phyloP scores from a whole-genome alignment of 2,329 filamentous ascomycete species.

The Ophiostoma australiae region DNA sequence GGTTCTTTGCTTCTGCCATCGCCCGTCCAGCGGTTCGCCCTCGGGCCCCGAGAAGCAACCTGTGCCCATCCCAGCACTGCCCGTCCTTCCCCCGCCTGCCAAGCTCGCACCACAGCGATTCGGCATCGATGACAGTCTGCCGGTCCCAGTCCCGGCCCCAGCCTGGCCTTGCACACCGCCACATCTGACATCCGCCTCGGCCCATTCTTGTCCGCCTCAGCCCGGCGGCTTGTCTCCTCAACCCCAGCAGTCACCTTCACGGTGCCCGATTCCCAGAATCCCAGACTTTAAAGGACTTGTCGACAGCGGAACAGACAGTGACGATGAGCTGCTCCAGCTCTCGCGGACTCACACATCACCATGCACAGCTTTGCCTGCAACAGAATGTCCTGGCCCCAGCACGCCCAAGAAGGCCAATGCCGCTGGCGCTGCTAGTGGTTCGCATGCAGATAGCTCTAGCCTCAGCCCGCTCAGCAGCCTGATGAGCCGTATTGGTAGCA shows the following conservation, averaged over 20 bases:
- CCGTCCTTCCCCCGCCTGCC: slow-evolving; percentile 17
- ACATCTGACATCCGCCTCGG: background rate
- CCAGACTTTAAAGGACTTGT: slow-evolving; percentile 29
- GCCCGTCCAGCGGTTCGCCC: slow-evolving; percentile 16
- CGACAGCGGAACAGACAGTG: slow-evolving; percentile 40
- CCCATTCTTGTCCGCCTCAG: background rate
- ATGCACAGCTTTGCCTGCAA: background rate
- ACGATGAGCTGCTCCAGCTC: slow-evolving; percentile 34
- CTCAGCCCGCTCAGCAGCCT: slow-evolving; percentile 39
- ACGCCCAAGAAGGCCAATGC: slow-evolving; percentile 2
- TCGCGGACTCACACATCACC: background rate
- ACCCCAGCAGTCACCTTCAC: background rate
- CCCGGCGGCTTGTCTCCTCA: background rate
- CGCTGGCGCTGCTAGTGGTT: background rate
- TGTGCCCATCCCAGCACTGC: background rate
- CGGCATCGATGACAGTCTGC: background rate
- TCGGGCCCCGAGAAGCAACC: slow-evolving; percentile 14
- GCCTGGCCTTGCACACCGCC: slow-evolving; percentile 9
- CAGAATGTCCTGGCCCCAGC: slow-evolving; percentile 6
- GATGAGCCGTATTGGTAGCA: slow-evolving; percentile 43
- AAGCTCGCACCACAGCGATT: background rate
- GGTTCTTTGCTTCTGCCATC: slow-evolving; percentile 28
- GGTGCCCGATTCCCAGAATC: slow-evolving; percentile 21
- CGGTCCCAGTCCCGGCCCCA: background rate
- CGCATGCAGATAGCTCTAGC: background rate